These are phyloP conservation scores for Fonsecaea monophora DNA, from an alignment of 2,329 filamentous ascomycete species.

Conservation along the genomic window DNA sequence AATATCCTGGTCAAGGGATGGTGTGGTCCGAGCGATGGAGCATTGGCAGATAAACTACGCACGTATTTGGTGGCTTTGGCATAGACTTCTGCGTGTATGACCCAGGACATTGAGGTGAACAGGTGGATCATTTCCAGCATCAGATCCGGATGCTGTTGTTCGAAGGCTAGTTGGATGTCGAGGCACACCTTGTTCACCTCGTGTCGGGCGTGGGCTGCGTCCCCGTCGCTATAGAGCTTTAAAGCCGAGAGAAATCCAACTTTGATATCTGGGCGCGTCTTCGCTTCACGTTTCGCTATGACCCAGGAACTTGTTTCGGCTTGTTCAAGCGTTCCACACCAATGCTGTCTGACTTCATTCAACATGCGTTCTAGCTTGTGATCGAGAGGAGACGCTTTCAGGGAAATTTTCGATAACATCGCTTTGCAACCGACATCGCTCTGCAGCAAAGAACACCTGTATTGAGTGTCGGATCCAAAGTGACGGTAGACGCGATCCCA, in stretches of 20 bases:
- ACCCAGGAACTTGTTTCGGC: not conserved
- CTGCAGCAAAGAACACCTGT: constrained; percentile 1
- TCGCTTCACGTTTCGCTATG: no score
- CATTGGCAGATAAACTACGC: not conserved
- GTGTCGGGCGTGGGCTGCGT: not conserved
- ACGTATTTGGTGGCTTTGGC: not conserved
- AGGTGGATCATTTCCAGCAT: not conserved
- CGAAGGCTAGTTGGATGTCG: no score
- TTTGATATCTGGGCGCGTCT: not conserved
- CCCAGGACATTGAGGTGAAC: not conserved
- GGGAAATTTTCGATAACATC: not conserved
- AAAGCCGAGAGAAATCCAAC: constrained; percentile 1
- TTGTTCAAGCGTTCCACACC: not conserved
- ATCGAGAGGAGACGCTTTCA: not conserved
- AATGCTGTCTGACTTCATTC: not conserved
- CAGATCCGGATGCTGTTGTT: not conserved
- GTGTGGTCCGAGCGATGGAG: no score
- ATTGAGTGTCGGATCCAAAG: not conserved
- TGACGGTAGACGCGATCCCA: constrained; percentile 10
- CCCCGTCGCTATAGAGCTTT: not conserved
- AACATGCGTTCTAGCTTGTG: not conserved
- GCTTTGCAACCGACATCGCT: not conserved
- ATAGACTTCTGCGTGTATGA: not conserved
- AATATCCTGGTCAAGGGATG: no score
- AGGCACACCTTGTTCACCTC: constrained; percentile 6